Percentiles rank a stretch among this genome's conserved stretches.
These are phyloP conservation scores for Trichoderma semiorbis DNA, from an alignment of 2,329 filamentous ascomycete species.

Conservation along the genomic window DNA sequence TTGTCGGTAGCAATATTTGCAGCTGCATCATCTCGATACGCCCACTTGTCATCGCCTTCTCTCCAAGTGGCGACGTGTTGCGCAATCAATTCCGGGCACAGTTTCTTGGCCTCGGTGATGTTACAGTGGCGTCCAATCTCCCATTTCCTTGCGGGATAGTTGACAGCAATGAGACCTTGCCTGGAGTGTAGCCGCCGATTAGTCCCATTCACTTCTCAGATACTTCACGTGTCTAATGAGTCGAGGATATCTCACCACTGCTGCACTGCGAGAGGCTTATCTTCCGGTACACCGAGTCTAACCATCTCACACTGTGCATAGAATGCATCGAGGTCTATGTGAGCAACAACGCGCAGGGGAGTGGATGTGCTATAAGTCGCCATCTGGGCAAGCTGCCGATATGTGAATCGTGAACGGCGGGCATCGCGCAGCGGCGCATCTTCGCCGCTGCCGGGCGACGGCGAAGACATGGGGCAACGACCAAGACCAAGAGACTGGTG, in stretches of 20 bases:
- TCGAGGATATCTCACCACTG: conserved; percentile 61
- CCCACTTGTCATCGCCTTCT: conserved; percentile 88
- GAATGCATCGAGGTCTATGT: conserved; percentile 95
- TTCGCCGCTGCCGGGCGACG: conserved; percentile 22
- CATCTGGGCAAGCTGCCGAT: conserved; percentile 75
- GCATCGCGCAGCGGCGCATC: conserved; percentile 29
- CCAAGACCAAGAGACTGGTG: background rate
- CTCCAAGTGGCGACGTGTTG: conserved; percentile 96
- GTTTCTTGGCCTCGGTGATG: conserved; percentile 75
- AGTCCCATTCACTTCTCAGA: too few relatives aligned
- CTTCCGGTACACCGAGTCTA: conserved; percentile 68
- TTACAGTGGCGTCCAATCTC: conserved; percentile 78
- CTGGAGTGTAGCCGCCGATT: conserved; percentile 34
- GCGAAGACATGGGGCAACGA: conserved; percentile 23
- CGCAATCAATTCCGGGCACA: conserved; percentile 77
- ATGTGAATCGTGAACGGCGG: conserved; percentile 71
- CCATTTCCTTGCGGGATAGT: conserved; percentile 82
- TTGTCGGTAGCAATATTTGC: conserved; percentile 83
- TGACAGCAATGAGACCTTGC: conserved; percentile 92
- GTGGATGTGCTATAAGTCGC: conserved; percentile 66
- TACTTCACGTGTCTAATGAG: background rate
- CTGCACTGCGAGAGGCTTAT: conserved; percentile 84
- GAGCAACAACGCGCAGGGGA: conserved; percentile 81
- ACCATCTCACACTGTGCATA: conserved; percentile 97
- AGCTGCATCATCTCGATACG: conserved; percentile 78